phyloP scores from a whole-genome alignment of 192 early-diverging fungal genomes.

The Backusella luteola region DNA sequence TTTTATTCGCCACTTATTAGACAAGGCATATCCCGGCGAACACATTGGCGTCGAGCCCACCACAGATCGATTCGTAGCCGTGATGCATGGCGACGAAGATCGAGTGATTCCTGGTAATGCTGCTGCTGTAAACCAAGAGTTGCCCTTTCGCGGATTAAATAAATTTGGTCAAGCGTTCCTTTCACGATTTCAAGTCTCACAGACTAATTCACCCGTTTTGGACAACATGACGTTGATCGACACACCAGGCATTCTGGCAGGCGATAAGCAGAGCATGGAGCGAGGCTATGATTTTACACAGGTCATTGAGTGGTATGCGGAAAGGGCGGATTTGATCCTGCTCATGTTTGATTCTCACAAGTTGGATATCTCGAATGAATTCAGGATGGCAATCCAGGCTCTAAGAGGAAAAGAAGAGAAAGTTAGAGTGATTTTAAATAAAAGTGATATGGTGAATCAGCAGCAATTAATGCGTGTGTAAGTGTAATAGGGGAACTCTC shows the following conservation, averaged over 20 bases:
- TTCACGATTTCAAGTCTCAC: slow-evolving; percentile 77
- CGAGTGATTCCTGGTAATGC: slow-evolving; percentile 83
- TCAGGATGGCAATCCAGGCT: slow-evolving; percentile 70
- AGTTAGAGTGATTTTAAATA: slow-evolving; percentile 78
- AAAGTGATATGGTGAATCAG: slow-evolving; percentile 78
- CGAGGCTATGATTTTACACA: slow-evolving; percentile 77
- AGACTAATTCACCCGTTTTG: slow-evolving; percentile 69
- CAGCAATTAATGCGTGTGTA: slow-evolving; percentile 85
- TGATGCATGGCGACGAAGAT: slow-evolving; percentile 70
- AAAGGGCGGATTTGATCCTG: slow-evolving; percentile 77
- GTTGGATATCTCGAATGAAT: slow-evolving; percentile 84
- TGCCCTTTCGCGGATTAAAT: slow-evolving; percentile 74
- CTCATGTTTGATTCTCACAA: slow-evolving; percentile 85
- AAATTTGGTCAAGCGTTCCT: slow-evolving; percentile 78
- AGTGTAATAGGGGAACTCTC: slow-evolving; percentile 17
- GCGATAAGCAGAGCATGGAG: slow-evolving; percentile 72
- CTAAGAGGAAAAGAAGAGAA: slow-evolving; percentile 81
- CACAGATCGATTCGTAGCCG: slow-evolving; percentile 82
- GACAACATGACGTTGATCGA: slow-evolving; percentile 81
- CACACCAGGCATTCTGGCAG: slow-evolving; percentile 81
- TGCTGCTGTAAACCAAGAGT: slow-evolving; percentile 69
- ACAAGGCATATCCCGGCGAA: slow-evolving; percentile 72
- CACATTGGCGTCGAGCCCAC: slow-evolving; percentile 82
- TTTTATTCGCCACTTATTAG: slow-evolving; percentile 75
- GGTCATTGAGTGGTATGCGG: slow-evolving; percentile 83